Conservation (phyloP, 306 rosid species). For the Prunus padus region DNA sequence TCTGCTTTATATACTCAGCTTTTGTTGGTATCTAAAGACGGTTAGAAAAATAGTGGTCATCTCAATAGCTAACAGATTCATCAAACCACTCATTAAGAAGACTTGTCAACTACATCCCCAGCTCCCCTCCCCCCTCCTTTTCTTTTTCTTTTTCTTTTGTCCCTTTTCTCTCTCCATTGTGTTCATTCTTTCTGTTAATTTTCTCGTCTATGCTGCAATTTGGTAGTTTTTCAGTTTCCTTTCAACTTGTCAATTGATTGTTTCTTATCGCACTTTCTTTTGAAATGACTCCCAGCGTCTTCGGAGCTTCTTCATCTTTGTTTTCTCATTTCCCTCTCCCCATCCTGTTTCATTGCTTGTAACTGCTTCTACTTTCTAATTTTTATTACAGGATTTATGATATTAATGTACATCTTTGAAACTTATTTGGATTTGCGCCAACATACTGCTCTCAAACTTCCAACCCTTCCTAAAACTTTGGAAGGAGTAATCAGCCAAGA, state of each 20-base stretch:
- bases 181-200: background rate
- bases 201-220: background rate
- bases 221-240: background rate
- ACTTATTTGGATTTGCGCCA: constrained; percentile 84
- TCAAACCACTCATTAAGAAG: background rate
- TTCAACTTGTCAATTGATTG: background rate
- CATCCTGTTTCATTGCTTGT: background rate
- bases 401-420: constrained; percentile 85
- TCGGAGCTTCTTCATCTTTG: too few relatives aligned
- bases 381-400: constrained; percentile 70
- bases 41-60: background rate
- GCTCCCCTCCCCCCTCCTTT: too few relatives aligned
- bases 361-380: background rate
- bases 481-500: constrained; percentile 91
- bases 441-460: constrained; percentile 76
- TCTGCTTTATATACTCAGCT: background rate
- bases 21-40: background rate
- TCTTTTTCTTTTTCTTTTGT: too few relatives aligned
- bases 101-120: background rate
- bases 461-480: constrained; percentile 86
- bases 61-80: too few relatives aligned
- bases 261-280: background rate
- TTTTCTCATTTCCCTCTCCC: background rate
- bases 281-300: background rate
- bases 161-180: too few relatives aligned